Evolutionary conservation across 2,329 filamentous ascomycete species (phyloP).

Genomic region (Diplocarpon mali): DNA sequence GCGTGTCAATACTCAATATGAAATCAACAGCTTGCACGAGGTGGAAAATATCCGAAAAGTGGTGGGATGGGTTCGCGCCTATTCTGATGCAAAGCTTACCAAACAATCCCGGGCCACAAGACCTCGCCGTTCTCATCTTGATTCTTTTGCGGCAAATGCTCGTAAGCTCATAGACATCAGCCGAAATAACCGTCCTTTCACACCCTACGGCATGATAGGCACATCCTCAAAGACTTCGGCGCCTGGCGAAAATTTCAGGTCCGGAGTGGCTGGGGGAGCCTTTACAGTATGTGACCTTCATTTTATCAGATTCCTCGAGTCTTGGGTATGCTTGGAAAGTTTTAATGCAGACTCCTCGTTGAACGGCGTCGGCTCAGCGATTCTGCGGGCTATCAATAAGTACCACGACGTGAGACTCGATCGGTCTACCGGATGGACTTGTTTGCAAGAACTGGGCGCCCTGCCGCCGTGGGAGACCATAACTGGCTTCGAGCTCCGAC

Average conservation of each 20-base stretch:
- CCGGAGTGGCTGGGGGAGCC: constrained; percentile 7
- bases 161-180: constrained; percentile 39
- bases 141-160: constrained; percentile 39
- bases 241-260: constrained; percentile 4
- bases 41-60: constrained; percentile 40
- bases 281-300: constrained; percentile 7
- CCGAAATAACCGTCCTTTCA: constrained; percentile 38
- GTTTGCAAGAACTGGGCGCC: constrained; percentile 66
- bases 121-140: constrained; percentile 2
- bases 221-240: constrained; percentile 22
- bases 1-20: constrained; percentile 47
- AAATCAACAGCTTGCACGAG: constrained; percentile 47
- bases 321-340: constrained; percentile 49
- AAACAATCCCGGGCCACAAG: too few species aligned
- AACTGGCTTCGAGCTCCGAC: constrained; percentile 46
- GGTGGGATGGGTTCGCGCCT: constrained; percentile 41
- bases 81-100: constrained; percentile 28
- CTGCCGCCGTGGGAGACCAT: constrained; percentile 61
- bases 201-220: constrained; percentile 38
- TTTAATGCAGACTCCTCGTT: constrained; percentile 42
- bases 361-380: constrained; percentile 49
- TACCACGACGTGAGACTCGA: constrained; percentile 43
- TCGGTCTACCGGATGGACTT: constrained; percentile 43
- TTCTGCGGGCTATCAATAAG: constrained; percentile 49
- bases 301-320: constrained; percentile 53